phyloP scores from a whole-genome alignment of 2,329 filamentous ascomycete species.

The Zalaria sp. region DNA sequence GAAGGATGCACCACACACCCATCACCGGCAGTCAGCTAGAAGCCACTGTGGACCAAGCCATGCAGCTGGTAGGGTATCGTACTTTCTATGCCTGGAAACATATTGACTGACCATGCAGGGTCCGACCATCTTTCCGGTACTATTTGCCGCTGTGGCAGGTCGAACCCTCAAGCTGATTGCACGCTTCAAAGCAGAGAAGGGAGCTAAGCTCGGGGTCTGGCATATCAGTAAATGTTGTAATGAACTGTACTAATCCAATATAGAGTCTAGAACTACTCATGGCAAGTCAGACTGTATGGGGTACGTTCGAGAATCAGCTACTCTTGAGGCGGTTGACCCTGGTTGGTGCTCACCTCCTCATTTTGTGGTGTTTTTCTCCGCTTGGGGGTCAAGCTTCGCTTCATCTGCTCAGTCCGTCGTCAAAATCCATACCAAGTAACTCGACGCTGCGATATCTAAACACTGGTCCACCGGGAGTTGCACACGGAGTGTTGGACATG shows the following conservation, averaged over 20 bases:
- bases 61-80: slow-evolving; percentile 11
- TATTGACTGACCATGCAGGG: slow-evolving; percentile 6
- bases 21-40: slow-evolving; percentile 13
- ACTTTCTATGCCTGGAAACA: background rate
- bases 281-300: slow-evolving; percentile 24
- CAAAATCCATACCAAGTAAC: slow-evolving; percentile 11
- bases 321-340: slow-evolving; percentile 16
- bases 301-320: slow-evolving; percentile 20
- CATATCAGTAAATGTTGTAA: background rate
- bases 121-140: slow-evolving; percentile 22
- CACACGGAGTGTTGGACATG: background rate
- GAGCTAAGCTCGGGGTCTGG: slow-evolving; percentile 16
- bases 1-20: slow-evolving; percentile 14
- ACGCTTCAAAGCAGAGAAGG: slow-evolving; percentile 18
- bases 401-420: slow-evolving; percentile 11
- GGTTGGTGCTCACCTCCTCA: slow-evolving; percentile 17
- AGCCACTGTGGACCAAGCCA: slow-evolving; percentile 14
- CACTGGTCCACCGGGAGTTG: no score
- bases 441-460: slow-evolving; percentile 1
- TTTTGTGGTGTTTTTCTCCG: slow-evolving; percentile 22
- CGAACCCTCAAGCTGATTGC: slow-evolving; percentile 22
- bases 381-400: slow-evolving; percentile 23
- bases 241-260: background rate
- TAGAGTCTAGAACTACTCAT: slow-evolving; percentile 21
- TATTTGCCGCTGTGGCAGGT: slow-evolving; percentile 21